Percentiles rank a stretch among this genome's conserved stretches.
phyloP scores from a whole-genome alignment of 169 alveolate species.

The Cryptosporidium meleagridis region DNA sequence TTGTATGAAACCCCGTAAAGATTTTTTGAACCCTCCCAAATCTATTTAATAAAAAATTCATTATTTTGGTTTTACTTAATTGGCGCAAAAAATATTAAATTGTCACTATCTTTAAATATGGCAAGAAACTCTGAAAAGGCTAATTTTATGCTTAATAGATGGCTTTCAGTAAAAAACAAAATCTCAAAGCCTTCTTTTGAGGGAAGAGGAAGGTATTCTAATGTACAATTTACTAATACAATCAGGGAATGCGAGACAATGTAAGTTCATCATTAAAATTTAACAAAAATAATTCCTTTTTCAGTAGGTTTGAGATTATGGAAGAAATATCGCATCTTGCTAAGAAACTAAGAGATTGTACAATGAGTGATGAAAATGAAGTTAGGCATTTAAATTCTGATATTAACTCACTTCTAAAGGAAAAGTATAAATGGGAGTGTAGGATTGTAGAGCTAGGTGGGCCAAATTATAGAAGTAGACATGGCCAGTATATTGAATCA shows the following conservation, averaged over 20 bases:
- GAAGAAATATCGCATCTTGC: slow-evolving; percentile 82
- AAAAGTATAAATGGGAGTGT: slow-evolving; percentile 90
- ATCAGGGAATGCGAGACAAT: slow-evolving; percentile 76
- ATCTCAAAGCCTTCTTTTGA: slow-evolving; percentile 74
- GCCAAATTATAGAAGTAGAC: slow-evolving; percentile 83
- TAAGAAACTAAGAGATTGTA: slow-evolving; percentile 81
- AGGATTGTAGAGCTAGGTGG: slow-evolving; percentile 90
- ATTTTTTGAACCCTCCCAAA: neutral
- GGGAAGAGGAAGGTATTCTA: slow-evolving; percentile 76
- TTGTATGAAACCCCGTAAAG: neutral
- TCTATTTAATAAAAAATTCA: too few species aligned
- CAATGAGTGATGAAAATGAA: slow-evolving; percentile 89
- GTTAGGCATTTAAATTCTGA: slow-evolving; percentile 92
- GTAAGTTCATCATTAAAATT: slow-evolving; percentile 56
- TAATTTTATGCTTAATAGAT: slow-evolving; percentile 80
- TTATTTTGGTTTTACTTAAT: neutral
- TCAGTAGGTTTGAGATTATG: slow-evolving; percentile 78
- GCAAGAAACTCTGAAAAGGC: slow-evolving; percentile 83
- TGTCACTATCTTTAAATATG: slow-evolving; percentile 47
- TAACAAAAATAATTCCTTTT: neutral
- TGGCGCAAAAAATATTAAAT: neutral
- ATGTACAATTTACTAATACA: slow-evolving; percentile 66
- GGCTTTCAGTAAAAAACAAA: slow-evolving; percentile 78
- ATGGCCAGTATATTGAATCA: slow-evolving; percentile 57
- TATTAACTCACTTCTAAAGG: slow-evolving; percentile 88